Evolutionary conservation across 176 grass and related monocot genomes (phyloP), one percentile per base, ranked within the genome.

Genomic region (Aegilops tauschii): DNA sequence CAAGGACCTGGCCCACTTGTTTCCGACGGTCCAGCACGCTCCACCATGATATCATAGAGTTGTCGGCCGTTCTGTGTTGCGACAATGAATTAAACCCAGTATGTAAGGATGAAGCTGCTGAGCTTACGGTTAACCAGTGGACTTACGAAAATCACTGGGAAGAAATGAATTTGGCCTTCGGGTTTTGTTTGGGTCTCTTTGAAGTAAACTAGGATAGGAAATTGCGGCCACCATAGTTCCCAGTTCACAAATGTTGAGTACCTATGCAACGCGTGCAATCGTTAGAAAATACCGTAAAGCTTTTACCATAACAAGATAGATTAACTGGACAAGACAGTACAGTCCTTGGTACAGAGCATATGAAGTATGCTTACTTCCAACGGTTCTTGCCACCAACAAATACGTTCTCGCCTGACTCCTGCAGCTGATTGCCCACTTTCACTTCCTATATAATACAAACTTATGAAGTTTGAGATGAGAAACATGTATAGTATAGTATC

Each of bases 331-430:
- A 84, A 80, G 21, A 71, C 80, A 80, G 27, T 9, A 1, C 35
- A 13, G 42, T 73, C 67, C 12, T 35, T 7, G 21, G 80, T 36
- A n/a, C 13, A 25, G 34, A 56, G 27, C 37, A 20, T 18, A 80
- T 45, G 36, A 44, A 12, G 73, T 49, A 35, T 76, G 32, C 92
- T 81, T 89, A 96, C 96, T 89, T 96, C 96, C 96, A 98, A 20
- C 93, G 90, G 78, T 98, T 94, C 85, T 98, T 96, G 42, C 96
- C 96, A 71, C 96, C 93, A 21, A 94, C 96, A 91, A 98, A 96
- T 25, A 98, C 92, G 84, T 98, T 98, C 84, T 94, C 96, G 44
- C 92, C 88, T 28, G 90, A 94, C 78, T 94, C 90, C 78, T 92
- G 69, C 76, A 96, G 80, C 78, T 95, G 93, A 47, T 91, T 65